Conservation (phyloP, 1,284 basidiomycete species). For the Trichosporon coremiiforme region DNA sequence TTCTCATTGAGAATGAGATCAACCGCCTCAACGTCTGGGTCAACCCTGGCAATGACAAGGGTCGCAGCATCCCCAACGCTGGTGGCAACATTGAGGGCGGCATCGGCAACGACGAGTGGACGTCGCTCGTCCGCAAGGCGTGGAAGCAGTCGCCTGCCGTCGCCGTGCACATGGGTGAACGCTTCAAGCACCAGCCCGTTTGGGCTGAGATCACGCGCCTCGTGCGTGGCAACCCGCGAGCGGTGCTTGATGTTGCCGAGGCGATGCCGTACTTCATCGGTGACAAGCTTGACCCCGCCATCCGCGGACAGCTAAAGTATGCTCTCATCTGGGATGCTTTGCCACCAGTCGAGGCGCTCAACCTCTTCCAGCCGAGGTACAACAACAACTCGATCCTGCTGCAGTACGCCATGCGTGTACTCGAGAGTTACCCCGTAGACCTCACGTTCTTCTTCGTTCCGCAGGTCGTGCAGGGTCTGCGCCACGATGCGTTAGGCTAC, state of each 20-base stretch:
- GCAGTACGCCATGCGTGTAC: conserved; percentile 94
- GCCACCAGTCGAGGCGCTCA: conserved; percentile 80
- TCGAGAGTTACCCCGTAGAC: conserved; percentile 92
- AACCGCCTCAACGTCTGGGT: conserved; percentile 84
- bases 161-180: conserved; percentile 78
- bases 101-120: conserved; percentile 67
- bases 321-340: conserved; percentile 86
- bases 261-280: conserved; percentile 79
- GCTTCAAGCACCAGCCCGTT: conserved; percentile 72
- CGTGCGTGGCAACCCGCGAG: conserved; percentile 71
- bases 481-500: conserved; percentile 86
- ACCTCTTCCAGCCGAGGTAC: conserved; percentile 82
- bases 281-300: conserved; percentile 62
- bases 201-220: conserved; percentile 72
- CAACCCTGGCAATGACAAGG: conserved; percentile 78
- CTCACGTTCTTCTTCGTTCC: conserved; percentile 99
- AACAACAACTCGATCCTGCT: conserved; percentile 81
- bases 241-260: conserved; percentile 74
- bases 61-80: conserved; percentile 51
- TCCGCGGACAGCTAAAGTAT: conserved; percentile 61
- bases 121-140: conserved; percentile 66
- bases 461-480: conserved; percentile 94
- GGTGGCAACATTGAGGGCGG: conserved; percentile 2
- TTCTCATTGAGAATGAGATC: conserved; percentile 89
- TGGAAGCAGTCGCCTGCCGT: conserved; percentile 85